phyloP scores from a whole-genome alignment of 495 filamentous ascomycete species.

The Neurospora africana region DNA sequence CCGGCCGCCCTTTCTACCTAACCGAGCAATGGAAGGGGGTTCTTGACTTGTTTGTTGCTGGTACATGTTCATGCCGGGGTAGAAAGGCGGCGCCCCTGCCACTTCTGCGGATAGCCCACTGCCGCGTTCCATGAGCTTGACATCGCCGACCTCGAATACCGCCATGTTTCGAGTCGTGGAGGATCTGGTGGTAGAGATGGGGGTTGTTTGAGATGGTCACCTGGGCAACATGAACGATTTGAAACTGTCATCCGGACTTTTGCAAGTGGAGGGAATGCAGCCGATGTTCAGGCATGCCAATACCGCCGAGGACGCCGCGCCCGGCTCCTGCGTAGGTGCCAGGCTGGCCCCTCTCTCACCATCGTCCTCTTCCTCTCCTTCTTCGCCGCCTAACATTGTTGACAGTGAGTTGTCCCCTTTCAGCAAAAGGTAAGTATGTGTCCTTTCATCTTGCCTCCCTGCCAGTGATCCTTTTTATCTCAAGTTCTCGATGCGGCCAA shows the following conservation, averaged over 20 bases:
- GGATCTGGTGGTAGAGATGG: constrained; percentile 93
- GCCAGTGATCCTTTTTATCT: not conserved
- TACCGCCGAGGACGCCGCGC: constrained; percentile 87
- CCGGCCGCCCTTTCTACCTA: not conserved
- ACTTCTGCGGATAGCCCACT: not conserved
- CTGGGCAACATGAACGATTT: not conserved
- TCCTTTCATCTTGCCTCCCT: not conserved
- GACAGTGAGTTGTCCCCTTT: not conserved
- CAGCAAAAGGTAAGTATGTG: not conserved
- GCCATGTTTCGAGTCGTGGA: constrained; percentile 93
- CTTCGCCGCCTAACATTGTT: constrained; percentile 3
- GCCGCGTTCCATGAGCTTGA: not conserved
- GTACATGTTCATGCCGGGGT: not conserved
- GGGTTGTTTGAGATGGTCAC: constrained; percentile 94
- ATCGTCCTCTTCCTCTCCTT: not conserved
- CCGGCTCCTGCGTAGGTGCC: too few relatives aligned
- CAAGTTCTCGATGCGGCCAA: too few relatives aligned
- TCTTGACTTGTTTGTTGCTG: not conserved
- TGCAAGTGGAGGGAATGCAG: constrained; percentile 81
- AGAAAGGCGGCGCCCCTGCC: not conserved
- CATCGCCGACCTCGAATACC: not conserved
- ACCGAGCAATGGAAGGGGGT: not conserved
- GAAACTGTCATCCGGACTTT: constrained; percentile 37
- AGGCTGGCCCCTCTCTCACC: not conserved
- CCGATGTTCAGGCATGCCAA: constrained; percentile 98